Evolutionary conservation across 2,329 filamentous ascomycete genomes (phyloP).

Genomic region (Colletotrichum gloeosporioides): DNA sequence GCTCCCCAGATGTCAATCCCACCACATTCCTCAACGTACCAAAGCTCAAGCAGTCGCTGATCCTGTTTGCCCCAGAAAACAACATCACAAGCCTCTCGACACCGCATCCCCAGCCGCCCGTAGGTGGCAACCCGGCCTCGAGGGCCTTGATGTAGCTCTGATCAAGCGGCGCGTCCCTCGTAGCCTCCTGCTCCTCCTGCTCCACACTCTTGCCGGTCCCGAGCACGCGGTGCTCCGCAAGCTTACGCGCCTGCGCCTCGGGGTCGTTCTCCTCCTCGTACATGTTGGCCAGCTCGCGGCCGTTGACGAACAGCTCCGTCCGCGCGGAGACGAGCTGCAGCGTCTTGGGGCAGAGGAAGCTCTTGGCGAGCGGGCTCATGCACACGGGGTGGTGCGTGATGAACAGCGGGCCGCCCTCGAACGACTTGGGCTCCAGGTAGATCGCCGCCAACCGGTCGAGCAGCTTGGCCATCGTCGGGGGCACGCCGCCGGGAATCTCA

Average conservation of each 20-base stretch:
- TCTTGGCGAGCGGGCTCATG: conserved; percentile 91
- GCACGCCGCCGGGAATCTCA: conserved; percentile 67
- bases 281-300: conserved; percentile 89
- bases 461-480: conserved; percentile 66
- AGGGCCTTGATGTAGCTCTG: conserved; percentile 85
- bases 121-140: conserved; percentile 91
- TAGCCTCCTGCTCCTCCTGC: conserved; percentile 35
- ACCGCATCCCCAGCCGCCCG: conserved; percentile 95
- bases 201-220: conserved; percentile 34
- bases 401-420: conserved; percentile 70
- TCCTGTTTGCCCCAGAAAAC: conserved; percentile 78
- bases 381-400: conserved; percentile 89
- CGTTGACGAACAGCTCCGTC: conserved; percentile 82
- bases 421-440: conserved; percentile 81
- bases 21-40: conserved; percentile 79
- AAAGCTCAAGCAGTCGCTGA: conserved; percentile 87
- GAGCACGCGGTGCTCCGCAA: conserved; percentile 59
- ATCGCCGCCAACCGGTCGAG: conserved; percentile 80
- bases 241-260: conserved; percentile 83
- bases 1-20: conserved; percentile 46
- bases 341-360: conserved; percentile 72
- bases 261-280: conserved; percentile 99
- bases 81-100: conserved; percentile 93
- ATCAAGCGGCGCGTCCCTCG: conserved; percentile 60
- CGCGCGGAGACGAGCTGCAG: conserved; percentile 79